A percentile compares a stretch with the other conserved stretches of the same genome.
These are phyloP conservation scores for Fusarium sublunatum DNA, from an alignment of 2,329 filamentous ascomycete species.

Conservation along the genomic window DNA sequence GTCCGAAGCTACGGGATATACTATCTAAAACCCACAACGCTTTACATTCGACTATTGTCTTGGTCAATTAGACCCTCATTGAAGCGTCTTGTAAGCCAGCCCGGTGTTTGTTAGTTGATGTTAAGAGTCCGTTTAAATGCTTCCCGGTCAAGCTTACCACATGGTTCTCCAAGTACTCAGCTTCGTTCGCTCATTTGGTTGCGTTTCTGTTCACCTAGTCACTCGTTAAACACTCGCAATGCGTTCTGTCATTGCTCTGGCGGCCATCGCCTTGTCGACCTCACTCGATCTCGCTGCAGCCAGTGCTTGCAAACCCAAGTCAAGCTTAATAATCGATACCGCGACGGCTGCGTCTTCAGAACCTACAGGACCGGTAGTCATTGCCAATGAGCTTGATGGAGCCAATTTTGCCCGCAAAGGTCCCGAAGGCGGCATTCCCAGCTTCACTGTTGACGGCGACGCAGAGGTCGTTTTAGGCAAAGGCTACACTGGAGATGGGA, in stretches of 20 bases:
- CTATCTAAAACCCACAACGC: constrained; percentile 12
- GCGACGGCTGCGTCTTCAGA: neutral
- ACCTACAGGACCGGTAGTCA: neutral
- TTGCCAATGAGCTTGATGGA: constrained; percentile 7
- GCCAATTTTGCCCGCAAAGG: constrained; percentile 6
- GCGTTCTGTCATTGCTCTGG: constrained; percentile 17
- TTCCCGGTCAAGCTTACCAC: too few species aligned
- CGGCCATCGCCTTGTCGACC: constrained; percentile 12
- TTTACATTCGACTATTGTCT: neutral
- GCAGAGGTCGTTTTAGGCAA: neutral
- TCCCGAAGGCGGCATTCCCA: neutral
- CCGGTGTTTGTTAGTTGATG: neutral
- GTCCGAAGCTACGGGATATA: neutral
- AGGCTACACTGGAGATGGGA: constrained; percentile 19
- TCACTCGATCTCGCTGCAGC: constrained; percentile 6
- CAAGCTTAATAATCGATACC: neutral
- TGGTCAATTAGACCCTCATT: too few species aligned
- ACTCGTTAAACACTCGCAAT: neutral
- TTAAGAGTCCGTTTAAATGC: too few species aligned
- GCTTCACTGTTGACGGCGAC: constrained; percentile 1
- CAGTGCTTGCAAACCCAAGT: constrained; percentile 6
- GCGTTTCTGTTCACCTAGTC: neutral
- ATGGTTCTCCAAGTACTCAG: neutral
- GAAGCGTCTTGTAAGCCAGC: neutral
- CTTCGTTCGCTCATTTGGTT: constrained; percentile 2